A percentile compares a stretch with the other conserved stretches of the same genome.
Evolutionary conservation across 148 eudicot genomes (phyloP).

Genomic region (Rhododendron vialii): DNA sequence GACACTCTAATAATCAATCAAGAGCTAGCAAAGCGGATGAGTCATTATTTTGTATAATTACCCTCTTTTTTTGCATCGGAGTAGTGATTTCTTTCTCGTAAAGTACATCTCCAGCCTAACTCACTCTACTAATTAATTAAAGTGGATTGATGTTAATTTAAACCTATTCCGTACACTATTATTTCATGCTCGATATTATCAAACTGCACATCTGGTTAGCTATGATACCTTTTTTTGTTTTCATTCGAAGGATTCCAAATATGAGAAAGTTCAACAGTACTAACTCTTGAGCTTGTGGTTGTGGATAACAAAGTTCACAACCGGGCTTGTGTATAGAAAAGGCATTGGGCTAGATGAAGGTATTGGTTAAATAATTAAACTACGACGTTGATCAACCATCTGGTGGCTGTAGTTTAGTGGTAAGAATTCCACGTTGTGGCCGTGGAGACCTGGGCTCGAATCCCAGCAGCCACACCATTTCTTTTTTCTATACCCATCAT

Average conservation of each 20-base stretch:
- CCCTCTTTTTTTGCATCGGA: background rate
- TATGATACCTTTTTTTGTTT: too few relatives aligned
- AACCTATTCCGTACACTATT: too few relatives aligned
- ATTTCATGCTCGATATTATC: too few relatives aligned
- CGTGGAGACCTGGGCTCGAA: conserved; percentile 7
- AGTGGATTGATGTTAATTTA: too few relatives aligned
- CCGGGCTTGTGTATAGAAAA: background rate
- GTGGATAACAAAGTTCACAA: background rate
- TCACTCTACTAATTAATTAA: too few relatives aligned
- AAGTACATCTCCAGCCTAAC: background rate
- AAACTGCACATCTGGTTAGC: too few relatives aligned
- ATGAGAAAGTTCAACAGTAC: background rate
- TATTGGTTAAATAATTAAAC: background rate
- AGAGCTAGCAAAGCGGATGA: background rate
- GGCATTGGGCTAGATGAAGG: background rate
- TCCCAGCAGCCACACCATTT: background rate
- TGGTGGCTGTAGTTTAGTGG: background rate
- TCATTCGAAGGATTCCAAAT: too few relatives aligned
- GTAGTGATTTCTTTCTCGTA: background rate
- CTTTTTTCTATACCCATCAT: background rate
- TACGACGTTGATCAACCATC: background rate
- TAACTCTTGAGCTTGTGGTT: background rate
- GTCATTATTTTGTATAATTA: background rate
- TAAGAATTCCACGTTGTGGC: conserved; percentile 6
- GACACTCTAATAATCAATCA: background rate